Evolutionary conservation across 345 rosid species (phyloP).

Genomic region (Syzygium jambos): DNA sequence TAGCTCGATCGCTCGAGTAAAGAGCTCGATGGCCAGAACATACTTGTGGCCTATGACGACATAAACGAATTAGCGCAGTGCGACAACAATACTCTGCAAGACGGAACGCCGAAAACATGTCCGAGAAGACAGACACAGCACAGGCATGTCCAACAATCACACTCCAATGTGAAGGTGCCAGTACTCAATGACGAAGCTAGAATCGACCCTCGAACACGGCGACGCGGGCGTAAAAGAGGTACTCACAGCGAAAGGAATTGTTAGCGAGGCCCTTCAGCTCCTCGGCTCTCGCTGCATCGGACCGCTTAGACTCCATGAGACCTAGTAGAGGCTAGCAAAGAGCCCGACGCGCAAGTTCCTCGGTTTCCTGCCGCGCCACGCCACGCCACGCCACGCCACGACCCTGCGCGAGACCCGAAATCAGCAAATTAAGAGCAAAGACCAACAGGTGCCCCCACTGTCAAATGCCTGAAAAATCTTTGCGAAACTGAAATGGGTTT

Average conservation of each 20-base stretch:
- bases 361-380: not conserved
- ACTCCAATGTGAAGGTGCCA: not conserved
- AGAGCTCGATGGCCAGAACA: not conserved
- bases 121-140: not conserved
- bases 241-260: not conserved
- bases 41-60: not conserved
- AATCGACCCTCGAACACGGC: not conserved
- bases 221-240: not conserved
- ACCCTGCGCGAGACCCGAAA: not conserved
- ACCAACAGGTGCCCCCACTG: not conserved
- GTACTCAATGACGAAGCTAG: not conserved
- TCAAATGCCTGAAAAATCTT: not conserved
- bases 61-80: not conserved
- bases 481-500: not conserved
- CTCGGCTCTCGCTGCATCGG: not conserved
- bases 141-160: not conserved
- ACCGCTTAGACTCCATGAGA: not conserved
- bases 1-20: not conserved
- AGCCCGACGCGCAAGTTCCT: not conserved
- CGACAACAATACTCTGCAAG: not conserved
- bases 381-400: not conserved
- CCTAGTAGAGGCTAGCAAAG: not conserved
- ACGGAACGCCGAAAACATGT: not conserved
- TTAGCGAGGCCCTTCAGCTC: not conserved
- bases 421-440: not conserved